These are phyloP conservation scores for Oxytropis ochrocephala DNA, from an alignment of 306 rosid genomes.

Conservation along the genomic window DNA sequence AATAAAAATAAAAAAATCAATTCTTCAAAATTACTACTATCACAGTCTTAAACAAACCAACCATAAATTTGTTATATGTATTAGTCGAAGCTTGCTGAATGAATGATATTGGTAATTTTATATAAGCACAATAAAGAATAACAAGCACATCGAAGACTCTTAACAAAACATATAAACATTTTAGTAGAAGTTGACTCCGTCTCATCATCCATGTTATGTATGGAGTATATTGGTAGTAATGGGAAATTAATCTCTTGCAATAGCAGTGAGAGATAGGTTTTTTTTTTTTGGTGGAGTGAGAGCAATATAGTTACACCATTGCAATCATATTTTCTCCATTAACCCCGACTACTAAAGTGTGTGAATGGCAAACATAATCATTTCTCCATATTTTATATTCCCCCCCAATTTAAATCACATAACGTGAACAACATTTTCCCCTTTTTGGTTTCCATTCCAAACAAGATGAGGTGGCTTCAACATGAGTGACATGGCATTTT, in stretches of 20 bases:
- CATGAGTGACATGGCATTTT: too few species aligned
- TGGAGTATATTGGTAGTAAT: slow-evolving; percentile 5
- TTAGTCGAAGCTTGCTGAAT: not conserved
- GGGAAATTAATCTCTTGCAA: not conserved
- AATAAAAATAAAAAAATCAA: too few species aligned
- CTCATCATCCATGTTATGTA: not conserved
- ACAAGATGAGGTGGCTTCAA: too few species aligned
- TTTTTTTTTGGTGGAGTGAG: too few species aligned
- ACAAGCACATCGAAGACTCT: not conserved
- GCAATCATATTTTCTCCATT: slow-evolving; percentile 23
- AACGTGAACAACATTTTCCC: too few species aligned
- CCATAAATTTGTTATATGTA: too few species aligned
- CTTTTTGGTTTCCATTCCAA: too few species aligned
- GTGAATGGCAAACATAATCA: slow-evolving; percentile 37
- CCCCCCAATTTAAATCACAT: too few species aligned
- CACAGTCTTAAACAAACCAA: too few species aligned
- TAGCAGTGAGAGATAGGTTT: slow-evolving; percentile 20
- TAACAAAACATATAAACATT: not conserved
- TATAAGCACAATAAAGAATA: not conserved
- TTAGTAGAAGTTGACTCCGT: slow-evolving; percentile 10
- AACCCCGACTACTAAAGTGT: not conserved
- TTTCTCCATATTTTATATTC: too few species aligned
- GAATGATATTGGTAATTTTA: not conserved
- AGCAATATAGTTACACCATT: slow-evolving; percentile 28
- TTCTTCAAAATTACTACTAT: too few species aligned